These are phyloP conservation scores for Edaphochlamys debaryana DNA, from an alignment of 139 green algal genomes.

Conservation along the genomic window DNA sequence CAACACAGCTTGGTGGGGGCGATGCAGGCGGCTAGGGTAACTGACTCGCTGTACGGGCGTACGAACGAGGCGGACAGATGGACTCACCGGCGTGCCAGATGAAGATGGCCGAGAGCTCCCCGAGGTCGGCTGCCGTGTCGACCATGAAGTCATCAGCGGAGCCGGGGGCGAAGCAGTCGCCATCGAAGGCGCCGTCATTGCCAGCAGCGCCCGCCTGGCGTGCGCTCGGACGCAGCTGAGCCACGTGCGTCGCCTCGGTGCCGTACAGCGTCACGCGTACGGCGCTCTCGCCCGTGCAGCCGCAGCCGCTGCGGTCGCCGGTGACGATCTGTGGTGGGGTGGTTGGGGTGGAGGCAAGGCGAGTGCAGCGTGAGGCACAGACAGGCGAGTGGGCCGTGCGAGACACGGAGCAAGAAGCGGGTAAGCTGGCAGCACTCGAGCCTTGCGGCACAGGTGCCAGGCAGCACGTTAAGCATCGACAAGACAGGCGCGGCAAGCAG, in stretches of 20 bases:
- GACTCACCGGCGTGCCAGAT: slow-evolving; percentile 43
- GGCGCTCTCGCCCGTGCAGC: background rate
- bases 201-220: background rate
- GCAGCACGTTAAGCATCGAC: no score
- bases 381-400: no score
- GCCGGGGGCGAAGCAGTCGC: slow-evolving; percentile 12
- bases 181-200: background rate
- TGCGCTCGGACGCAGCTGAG: slow-evolving; percentile 5
- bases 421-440: no score
- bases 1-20: no score
- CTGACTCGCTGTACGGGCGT: no score
- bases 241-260: slow-evolving; percentile 10
- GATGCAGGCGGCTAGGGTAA: no score
- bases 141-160: slow-evolving; percentile 32
- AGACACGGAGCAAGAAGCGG: no score
- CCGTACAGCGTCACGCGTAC: slow-evolving; percentile 41
- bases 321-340: slow-evolving; percentile 6
- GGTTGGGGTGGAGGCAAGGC: background rate
- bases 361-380: background rate
- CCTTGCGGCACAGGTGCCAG: no score
- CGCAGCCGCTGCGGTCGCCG: background rate
- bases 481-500: no score
- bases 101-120: slow-evolving; percentile 40
- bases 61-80: no score
- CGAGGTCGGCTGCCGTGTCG: slow-evolving; percentile 32